Percentiles rank a stretch among this genome's conserved stretches.
These are phyloP conservation scores for Fallopia convolvulus DNA, from an alignment of 148 eudicot genomes.

Conservation along the genomic window DNA sequence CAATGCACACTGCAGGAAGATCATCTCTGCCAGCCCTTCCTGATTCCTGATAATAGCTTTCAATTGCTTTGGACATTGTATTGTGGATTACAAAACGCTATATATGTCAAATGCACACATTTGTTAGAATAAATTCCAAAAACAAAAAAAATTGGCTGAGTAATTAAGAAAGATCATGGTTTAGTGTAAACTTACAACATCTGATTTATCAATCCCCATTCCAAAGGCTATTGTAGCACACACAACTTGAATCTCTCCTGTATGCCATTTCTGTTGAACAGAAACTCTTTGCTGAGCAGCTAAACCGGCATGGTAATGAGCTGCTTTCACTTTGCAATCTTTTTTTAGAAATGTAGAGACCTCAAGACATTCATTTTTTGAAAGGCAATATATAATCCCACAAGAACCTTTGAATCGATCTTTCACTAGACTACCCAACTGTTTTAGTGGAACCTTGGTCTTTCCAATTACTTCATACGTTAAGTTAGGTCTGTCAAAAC, in stretches of 20 bases:
- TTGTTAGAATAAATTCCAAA: background rate
- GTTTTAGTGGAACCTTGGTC: slow-evolving; percentile 70
- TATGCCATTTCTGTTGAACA: slow-evolving; percentile 84
- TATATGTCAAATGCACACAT: slow-evolving; percentile 11
- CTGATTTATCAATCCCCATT: slow-evolving; percentile 98
- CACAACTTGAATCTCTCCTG: slow-evolving; percentile 89
- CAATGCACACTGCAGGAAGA: slow-evolving; percentile 65
- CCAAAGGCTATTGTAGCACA: slow-evolving; percentile 99
- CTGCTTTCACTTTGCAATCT: slow-evolving; percentile 79
- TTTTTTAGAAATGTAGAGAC: slow-evolving; percentile 76
- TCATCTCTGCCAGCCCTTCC: slow-evolving; percentile 98
- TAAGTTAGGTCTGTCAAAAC: slow-evolving; percentile 92
- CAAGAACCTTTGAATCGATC: slow-evolving; percentile 56
- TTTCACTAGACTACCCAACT: slow-evolving; percentile 66
- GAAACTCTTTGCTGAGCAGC: slow-evolving; percentile 79
- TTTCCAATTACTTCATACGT: slow-evolving; percentile 83
- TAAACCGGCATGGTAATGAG: slow-evolving; percentile 93
- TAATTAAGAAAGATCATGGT: slow-evolving; percentile 4
- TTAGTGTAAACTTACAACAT: slow-evolving; percentile 63
- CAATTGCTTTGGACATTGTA: slow-evolving; percentile 95
- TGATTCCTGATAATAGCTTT: slow-evolving; percentile 98
- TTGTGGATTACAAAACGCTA: slow-evolving; percentile 98
- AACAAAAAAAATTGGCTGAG: background rate
- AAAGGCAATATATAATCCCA: slow-evolving; percentile 98
- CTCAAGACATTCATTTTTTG: slow-evolving; percentile 90